Evolutionary conservation across 2,329 filamentous ascomycete species (phyloP), one percentile per base, ranked within the genome.

Genomic region (Pseudohalonectria lignicola): DNA sequence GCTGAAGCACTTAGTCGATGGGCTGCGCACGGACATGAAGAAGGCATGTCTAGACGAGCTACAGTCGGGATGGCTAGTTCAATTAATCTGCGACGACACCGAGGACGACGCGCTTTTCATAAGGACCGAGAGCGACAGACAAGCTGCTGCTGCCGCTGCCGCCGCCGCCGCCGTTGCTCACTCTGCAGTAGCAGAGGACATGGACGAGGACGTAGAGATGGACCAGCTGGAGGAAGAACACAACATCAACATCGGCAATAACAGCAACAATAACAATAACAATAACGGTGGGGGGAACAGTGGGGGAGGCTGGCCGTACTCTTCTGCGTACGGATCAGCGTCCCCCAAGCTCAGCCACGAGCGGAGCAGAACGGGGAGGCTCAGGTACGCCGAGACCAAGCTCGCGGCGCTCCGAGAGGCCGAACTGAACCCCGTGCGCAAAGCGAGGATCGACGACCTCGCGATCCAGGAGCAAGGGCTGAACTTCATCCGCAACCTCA

Each of bases 381-480:
- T 77, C 23, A 66, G 67, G 33, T 60, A 65, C 40, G 71, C 67
- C 4, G 68, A 74, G 43, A 56, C 61, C 39, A 66, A 62, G 43
- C 59, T 79, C 28, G 56, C 62, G 15, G 55, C 57, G 5, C 58
- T 79, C 11, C 71, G 78, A 41, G 79, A 84, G 37, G 67, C 72
- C 12, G 85, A 92, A 52, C 62, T 79, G 33, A 81, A 83, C 44
- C 74, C 79, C 17, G 66, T 70, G 18, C 71, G 78, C 21, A 79
- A 79, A 52, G 76, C 80, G 15, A 74, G 81, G 37, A 79, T 79
- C 46, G 83, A 94, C 46, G 85, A 93, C 46, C 68, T 88, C 28
- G 79, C 80, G 2, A 83, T 95, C 20, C 90, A 96, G 59, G 86
- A 94, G 54, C 88, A 96, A 59, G 85, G 82, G 0, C 73, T 96